These are phyloP conservation scores for Escallonia rubra DNA, from an alignment of 129 eudicot genomes.

Conservation along the genomic window DNA sequence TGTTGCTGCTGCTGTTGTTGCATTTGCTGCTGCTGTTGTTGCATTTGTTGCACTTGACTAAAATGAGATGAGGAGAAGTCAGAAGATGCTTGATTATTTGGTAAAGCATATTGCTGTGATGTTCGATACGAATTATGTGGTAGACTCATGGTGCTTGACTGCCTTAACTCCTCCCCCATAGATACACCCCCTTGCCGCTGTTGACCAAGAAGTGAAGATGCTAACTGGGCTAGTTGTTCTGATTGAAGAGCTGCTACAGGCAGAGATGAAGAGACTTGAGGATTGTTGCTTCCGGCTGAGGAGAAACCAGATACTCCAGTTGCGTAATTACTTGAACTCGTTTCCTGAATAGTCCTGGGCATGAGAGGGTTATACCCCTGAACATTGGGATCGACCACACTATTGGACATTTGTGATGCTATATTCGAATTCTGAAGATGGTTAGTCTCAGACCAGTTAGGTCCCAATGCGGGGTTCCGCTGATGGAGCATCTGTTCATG, in stretches of 20 bases:
- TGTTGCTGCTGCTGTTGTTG: slow-evolving; percentile 9
- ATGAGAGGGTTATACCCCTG: slow-evolving; percentile 31
- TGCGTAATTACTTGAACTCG: slow-evolving; percentile 25
- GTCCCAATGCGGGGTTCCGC: slow-evolving; percentile 15
- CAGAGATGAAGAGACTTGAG: slow-evolving; percentile 25
- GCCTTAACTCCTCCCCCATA: slow-evolving; percentile 41
- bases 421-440: slow-evolving; percentile 30
- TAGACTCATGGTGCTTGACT: slow-evolving; percentile 18
- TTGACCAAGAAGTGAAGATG: slow-evolving; percentile 69
- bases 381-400: slow-evolving; percentile 15
- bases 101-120: slow-evolving; percentile 32
- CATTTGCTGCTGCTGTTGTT: slow-evolving; percentile 33
- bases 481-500: slow-evolving; percentile 35
- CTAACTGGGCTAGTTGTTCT: slow-evolving; percentile 65
- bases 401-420: slow-evolving; percentile 27
- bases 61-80: slow-evolving; percentile 35
- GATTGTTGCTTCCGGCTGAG: slow-evolving; percentile 17
- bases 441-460: slow-evolving; percentile 27
- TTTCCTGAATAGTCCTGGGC: slow-evolving; percentile 22
- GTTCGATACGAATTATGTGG: slow-evolving; percentile 32
- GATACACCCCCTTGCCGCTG: slow-evolving; percentile 47
- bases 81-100: slow-evolving; percentile 31
- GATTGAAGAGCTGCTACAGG: slow-evolving; percentile 39
- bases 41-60: slow-evolving; percentile 44
- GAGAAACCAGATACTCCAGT: slow-evolving; percentile 23